These are phyloP conservation scores for Diplodia corticola DNA, from an alignment of 2,329 filamentous ascomycete genomes.

Conservation along the genomic window DNA sequence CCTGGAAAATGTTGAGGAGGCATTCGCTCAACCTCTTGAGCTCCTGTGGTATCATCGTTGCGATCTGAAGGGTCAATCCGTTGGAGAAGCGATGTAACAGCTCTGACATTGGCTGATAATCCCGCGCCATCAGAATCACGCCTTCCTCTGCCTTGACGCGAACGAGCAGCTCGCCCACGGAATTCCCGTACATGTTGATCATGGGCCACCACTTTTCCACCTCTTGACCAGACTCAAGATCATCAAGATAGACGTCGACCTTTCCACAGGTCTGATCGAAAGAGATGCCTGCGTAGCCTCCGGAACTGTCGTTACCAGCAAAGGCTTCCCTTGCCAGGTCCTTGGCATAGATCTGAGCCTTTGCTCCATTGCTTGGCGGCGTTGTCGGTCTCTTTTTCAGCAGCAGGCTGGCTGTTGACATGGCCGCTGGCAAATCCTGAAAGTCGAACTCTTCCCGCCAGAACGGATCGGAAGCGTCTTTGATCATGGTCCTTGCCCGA, in stretches of 20 bases:
- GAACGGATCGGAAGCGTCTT: slow-evolving; percentile 73
- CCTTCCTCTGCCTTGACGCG: slow-evolving; percentile 83
- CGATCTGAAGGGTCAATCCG: slow-evolving; percentile 81
- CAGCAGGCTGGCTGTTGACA: slow-evolving; percentile 69
- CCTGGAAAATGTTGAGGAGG: slow-evolving; percentile 92
- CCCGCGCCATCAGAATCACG: slow-evolving; percentile 79
- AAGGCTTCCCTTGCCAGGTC: slow-evolving; percentile 40
- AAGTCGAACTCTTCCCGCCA: slow-evolving; percentile 84
- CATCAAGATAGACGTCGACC: slow-evolving; percentile 80
- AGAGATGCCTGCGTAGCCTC: slow-evolving; percentile 48
- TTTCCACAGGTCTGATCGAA: slow-evolving; percentile 61
- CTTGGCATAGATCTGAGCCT: slow-evolving; percentile 26
- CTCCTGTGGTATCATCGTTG: slow-evolving; percentile 73
- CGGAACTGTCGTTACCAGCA: slow-evolving; percentile 33
- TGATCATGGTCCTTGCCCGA: slow-evolving; percentile 71
- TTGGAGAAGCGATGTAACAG: slow-evolving; percentile 82
- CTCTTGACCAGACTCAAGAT: slow-evolving; percentile 74
- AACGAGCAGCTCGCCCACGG: slow-evolving; percentile 80
- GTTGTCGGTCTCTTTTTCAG: slow-evolving; percentile 61
- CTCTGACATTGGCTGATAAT: slow-evolving; percentile 81
- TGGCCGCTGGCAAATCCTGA: slow-evolving; percentile 66
- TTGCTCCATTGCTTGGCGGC: slow-evolving; percentile 6
- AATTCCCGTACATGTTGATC: slow-evolving; percentile 71
- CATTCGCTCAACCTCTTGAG: slow-evolving; percentile 80
- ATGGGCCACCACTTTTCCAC: slow-evolving; percentile 85